Base-by-base conservation (phyloP, 495 filamentous ascomycete genomes). In the Lasiosphaeris hirsuta region DNA sequence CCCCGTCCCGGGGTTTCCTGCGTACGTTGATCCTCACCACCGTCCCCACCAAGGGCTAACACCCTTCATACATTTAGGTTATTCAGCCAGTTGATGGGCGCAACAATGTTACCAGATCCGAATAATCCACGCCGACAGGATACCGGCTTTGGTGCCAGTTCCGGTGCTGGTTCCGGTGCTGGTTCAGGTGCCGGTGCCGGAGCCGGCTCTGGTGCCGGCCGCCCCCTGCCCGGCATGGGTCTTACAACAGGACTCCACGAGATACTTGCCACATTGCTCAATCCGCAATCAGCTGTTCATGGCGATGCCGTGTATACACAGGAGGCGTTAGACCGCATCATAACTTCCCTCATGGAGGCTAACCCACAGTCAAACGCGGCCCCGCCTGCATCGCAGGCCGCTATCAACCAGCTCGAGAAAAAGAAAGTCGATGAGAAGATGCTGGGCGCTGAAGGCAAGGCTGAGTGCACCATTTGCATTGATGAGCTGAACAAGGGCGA, bases 381-480 rank as follows among this genome's bases (percentile, higher is more conserved):
- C 2, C 90, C 90, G 1, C 93, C 94, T 2, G 94, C 94, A 37
- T 70, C 87, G 2, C 81, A 84, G 36, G 79, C 76, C 10, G 89
- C 88, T 3, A 96, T 98, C 59, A 81, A 77, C 4, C 75, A 78
- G 13, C 74, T 98, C 1, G 89, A 89, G 0, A 88, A 82, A 65
- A 89, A 86, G 59, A 77, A 73, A 35, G 70, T 92, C 4, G 78
- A 87, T 43, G 73, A 76, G 37, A 79, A 85, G 40, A 86, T 92
- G 82, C 71, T 92, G 19, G 89, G 69, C 2, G 62, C 73, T 0
- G 81, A 83, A 44, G 69, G 75, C 4, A 80, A 78, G 56, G 89
- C 81, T 3, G 92, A 96, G 61, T 96, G 92, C 66, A 90, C 89
- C 19, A 93, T 96, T 57, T 98, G 94, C 67, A 97, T 97, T 79